A percentile compares a stretch with the other conserved stretches of the same genome.
phyloP scores from a whole-genome alignment of 345 rosid genomes.

The thale cress (Arabidopsis thaliana) region DNA sequence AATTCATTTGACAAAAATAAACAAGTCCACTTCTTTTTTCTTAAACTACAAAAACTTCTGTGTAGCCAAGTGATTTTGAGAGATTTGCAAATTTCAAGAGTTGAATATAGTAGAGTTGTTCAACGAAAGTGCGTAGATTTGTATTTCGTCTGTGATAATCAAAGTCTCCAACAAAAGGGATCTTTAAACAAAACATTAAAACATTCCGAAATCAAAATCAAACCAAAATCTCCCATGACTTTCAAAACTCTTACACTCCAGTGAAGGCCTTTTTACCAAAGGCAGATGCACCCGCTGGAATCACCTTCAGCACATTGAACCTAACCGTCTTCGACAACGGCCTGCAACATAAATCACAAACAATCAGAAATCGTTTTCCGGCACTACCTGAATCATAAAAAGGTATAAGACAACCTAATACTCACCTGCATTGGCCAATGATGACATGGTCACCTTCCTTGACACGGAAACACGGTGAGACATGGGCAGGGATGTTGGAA shows the following conservation, averaged over 20 bases:
- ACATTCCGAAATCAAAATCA: constrained; percentile 24
- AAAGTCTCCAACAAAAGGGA: constrained; percentile 35
- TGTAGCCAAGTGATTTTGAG: too few species aligned
- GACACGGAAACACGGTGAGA: constrained; percentile 79
- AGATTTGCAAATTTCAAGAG: too few species aligned
- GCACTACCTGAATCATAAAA: neutral
- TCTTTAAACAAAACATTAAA: constrained; percentile 13
- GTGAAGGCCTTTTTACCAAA: constrained; percentile 76
- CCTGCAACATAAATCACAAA: constrained; percentile 43
- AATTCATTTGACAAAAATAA: too few species aligned
- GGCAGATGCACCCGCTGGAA: constrained; percentile 80
- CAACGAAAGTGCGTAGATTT: constrained; percentile 18
- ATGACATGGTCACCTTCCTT: constrained; percentile 77
- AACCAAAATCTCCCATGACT: constrained; percentile 16
- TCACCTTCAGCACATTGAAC: constrained; percentile 78
- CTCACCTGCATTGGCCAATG: constrained; percentile 83
- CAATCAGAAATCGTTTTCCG: neutral
- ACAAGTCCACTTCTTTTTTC: too few species aligned
- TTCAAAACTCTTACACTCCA: constrained; percentile 47
- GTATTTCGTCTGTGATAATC: constrained; percentile 14
- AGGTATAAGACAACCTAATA: neutral
- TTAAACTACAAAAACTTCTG: too few species aligned
- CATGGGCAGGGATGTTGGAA: constrained; percentile 71
- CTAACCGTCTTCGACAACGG: constrained; percentile 79
- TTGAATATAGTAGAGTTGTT: too few species aligned